Percentiles rank a stretch among this genome's conserved stretches.
phyloP scores from a whole-genome alignment of 306 rosid species.

The Fragaria ananassa region DNA sequence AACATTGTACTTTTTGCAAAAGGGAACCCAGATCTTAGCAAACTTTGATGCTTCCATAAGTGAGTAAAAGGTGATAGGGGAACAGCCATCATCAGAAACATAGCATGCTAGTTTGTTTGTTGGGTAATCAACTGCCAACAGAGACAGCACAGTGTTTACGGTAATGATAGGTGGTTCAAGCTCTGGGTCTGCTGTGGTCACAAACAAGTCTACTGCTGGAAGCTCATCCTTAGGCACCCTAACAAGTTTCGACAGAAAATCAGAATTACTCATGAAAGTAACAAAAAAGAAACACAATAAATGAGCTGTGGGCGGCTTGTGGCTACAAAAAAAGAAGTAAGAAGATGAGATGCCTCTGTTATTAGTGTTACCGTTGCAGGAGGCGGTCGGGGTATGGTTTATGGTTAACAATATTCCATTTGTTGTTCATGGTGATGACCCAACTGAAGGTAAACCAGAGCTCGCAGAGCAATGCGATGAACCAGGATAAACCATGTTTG shows the following conservation, averaged over 20 bases:
- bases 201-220: slow-evolving; percentile 57
- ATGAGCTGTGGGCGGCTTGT: neutral
- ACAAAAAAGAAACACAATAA: neutral
- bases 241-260: neutral
- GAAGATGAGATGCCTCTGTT: neutral
- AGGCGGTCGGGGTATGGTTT: slow-evolving; percentile 24
- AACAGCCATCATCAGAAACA: slow-evolving; percentile 65
- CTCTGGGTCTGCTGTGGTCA: slow-evolving; percentile 61
- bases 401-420: slow-evolving; percentile 22
- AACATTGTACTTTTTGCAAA: slow-evolving; percentile 48
- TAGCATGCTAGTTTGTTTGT: slow-evolving; percentile 64
- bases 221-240: slow-evolving; percentile 44
- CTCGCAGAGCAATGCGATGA: slow-evolving; percentile 27
- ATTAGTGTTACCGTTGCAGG: slow-evolving; percentile 13
- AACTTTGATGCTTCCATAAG: slow-evolving; percentile 54
- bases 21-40: slow-evolving; percentile 62
- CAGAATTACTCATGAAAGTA: neutral
- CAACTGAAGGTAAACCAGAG: slow-evolving; percentile 27
- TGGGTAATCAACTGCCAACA: slow-evolving; percentile 72
- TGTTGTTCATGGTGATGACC: slow-evolving; percentile 13
- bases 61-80: slow-evolving; percentile 51
- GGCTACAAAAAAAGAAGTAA: neutral
- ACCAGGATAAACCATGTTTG: slow-evolving; percentile 18
- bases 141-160: slow-evolving; percentile 58
- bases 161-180: slow-evolving; percentile 63